A percentile compares a stretch with the other conserved stretches of the same genome.
These are phyloP conservation scores for Cyclanthera cordifolia DNA, from an alignment of 306 rosid species.

Conservation along the genomic window DNA sequence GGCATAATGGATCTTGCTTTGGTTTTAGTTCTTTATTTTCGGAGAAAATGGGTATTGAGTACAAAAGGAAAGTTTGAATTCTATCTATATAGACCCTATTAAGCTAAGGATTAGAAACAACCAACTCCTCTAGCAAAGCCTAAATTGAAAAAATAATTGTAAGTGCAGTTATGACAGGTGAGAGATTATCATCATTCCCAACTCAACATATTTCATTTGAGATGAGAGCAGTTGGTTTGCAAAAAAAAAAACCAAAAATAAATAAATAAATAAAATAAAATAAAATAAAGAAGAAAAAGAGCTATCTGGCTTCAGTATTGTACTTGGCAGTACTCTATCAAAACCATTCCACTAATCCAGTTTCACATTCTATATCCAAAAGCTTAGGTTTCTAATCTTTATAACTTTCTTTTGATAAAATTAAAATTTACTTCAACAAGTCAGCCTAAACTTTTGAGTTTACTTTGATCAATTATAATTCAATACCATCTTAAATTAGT, in stretches of 20 bases:
- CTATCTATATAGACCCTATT: background rate
- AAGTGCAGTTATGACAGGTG: background rate
- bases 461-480: too few relatives aligned
- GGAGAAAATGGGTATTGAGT: background rate
- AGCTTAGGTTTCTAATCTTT: background rate
- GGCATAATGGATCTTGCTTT: background rate
- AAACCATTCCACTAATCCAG: background rate
- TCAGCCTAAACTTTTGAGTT: too few relatives aligned
- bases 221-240: conserved; percentile 1
- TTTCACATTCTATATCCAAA: background rate
- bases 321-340: background rate
- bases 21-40: background rate
- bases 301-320: background rate
- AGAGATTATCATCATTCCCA: background rate
- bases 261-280: too few relatives aligned
- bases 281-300: background rate
- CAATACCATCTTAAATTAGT: too few relatives aligned
- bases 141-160: conserved; percentile 1
- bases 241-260: background rate
- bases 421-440: too few relatives aligned
- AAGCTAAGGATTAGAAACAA: background rate
- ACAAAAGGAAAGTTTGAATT: background rate
- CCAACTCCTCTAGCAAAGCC: background rate
- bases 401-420: too few relatives aligned
- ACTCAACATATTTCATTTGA: background rate